phyloP scores from a whole-genome alignment of 257 asterid species.

The Gardenia jasminoides region DNA sequence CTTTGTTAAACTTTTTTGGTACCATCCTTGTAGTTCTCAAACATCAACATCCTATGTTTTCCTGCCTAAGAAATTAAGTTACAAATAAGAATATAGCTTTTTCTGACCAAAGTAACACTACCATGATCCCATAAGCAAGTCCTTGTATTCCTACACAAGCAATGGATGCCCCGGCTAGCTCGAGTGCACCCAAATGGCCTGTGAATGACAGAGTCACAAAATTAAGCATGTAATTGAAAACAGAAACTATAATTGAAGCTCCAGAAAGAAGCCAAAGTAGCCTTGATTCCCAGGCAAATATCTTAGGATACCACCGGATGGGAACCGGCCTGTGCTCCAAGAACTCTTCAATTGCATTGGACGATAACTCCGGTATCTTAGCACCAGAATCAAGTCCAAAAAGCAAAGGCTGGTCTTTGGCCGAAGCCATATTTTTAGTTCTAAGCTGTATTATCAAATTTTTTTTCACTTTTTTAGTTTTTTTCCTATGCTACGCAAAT shows the following conservation, averaged over 20 bases:
- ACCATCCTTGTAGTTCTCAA: no score
- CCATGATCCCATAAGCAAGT: constrained; percentile 41
- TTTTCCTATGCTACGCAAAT: no score
- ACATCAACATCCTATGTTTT: no score
- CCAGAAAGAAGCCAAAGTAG: constrained; percentile 31
- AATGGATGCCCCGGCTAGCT: constrained; percentile 33
- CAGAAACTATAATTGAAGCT: constrained; percentile 28
- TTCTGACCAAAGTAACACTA: no score
- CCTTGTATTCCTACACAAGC: constrained; percentile 39
- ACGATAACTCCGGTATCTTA: constrained; percentile 19
- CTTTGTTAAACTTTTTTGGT: no score
- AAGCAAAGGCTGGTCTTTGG: constrained; percentile 25
- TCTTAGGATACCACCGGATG: constrained; percentile 23
- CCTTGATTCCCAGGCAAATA: constrained; percentile 35
- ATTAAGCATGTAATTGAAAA: constrained; percentile 27
- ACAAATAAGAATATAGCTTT: no score
- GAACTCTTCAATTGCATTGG: constrained; percentile 19
- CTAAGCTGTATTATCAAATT: no score
- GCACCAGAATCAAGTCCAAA: constrained; percentile 8
- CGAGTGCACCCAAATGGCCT: constrained; percentile 33
- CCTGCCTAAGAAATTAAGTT: no score
- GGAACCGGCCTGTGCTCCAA: constrained; percentile 21
- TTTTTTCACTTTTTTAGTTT: no score
- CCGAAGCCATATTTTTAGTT: no score
- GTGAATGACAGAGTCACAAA: constrained; percentile 29